phyloP scores from a whole-genome alignment of 148 eudicot genomes.

The Fagopyrum homotropicum region DNA sequence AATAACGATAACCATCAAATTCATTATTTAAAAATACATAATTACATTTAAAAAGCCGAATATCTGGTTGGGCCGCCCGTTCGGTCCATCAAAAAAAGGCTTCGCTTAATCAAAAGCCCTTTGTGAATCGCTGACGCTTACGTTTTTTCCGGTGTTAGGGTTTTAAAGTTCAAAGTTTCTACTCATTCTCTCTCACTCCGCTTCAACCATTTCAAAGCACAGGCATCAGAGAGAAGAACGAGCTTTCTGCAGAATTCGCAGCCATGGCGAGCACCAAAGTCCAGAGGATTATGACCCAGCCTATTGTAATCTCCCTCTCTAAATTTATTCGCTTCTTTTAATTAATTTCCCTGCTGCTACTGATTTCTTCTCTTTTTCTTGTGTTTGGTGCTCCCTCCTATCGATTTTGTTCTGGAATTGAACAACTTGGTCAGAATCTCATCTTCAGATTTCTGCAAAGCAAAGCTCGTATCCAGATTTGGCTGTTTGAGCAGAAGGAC shows the following conservation, averaged over 20 bases:
- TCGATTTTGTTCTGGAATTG: neutral
- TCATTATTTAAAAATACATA: no score
- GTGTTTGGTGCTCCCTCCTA: neutral
- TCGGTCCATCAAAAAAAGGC: no score
- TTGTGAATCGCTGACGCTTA: no score
- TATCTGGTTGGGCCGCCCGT: no score
- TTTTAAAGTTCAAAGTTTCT: neutral
- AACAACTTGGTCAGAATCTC: constrained; percentile 24
- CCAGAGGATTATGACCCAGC: constrained; percentile 49
- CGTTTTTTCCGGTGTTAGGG: neutral
- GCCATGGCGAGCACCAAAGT: constrained; percentile 47
- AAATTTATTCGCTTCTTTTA: neutral
- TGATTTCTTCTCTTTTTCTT: neutral
- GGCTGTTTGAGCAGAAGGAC: constrained; percentile 98
- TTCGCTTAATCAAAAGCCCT: no score
- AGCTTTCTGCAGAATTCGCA: neutral
- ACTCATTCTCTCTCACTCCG: neutral
- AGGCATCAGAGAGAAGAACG: neutral
- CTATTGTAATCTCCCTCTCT: constrained; percentile 21
- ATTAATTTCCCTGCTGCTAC: neutral
- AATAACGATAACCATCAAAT: no score
- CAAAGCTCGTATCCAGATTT: constrained; percentile 89
- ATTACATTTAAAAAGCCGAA: no score
- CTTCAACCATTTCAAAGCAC: neutral
- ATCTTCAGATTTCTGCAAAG: constrained; percentile 35